phyloP scores from a whole-genome alignment of 176 grass and related monocot genomes.

The Bromus sterilis region DNA sequence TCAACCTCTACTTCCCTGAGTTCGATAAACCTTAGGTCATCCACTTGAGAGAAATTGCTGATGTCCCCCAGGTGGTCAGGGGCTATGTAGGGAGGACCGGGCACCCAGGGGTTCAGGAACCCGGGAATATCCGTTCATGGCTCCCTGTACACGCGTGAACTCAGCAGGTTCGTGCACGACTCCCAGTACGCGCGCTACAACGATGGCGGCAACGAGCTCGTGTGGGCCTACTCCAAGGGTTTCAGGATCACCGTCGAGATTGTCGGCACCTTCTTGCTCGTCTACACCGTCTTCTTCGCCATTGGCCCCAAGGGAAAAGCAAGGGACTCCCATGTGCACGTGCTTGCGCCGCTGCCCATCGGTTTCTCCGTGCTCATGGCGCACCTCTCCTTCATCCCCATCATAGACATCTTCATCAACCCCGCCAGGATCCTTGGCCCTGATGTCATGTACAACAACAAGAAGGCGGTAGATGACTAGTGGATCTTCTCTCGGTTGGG shows the following conservation, averaged over 20 bases:
- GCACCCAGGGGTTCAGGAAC: no score
- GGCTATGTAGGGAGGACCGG: no score
- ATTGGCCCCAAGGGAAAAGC: conserved; percentile 67
- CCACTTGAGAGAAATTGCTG: no score
- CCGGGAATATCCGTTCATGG: no score
- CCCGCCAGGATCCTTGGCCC: conserved; percentile 21
- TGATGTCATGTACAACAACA: conserved; percentile 8
- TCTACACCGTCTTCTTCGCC: conserved; percentile 79
- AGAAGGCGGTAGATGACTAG: conserved; percentile 22
- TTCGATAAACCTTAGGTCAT: no score
- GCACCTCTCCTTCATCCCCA: conserved; percentile 29
- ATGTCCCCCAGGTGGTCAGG: no score
- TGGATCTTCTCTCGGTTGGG: conserved; percentile 42
- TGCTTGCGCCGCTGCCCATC: conserved; percentile 34
- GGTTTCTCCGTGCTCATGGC: conserved; percentile 26
- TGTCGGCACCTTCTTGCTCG: conserved; percentile 62
- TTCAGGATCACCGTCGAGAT: conserved; percentile 53
- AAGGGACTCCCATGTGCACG: conserved; percentile 53
- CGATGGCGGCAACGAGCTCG: conserved; percentile 56
- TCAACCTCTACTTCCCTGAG: no score
- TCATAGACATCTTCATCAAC: conserved; percentile 27
- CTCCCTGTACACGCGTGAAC: no score
- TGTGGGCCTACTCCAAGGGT: conserved; percentile 44
- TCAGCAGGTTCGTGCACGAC: neutral
- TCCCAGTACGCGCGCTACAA: conserved; percentile 25